Evolutionary conservation across 2,329 filamentous ascomycete species (phyloP).

Genomic region (Calycina marina): DNA sequence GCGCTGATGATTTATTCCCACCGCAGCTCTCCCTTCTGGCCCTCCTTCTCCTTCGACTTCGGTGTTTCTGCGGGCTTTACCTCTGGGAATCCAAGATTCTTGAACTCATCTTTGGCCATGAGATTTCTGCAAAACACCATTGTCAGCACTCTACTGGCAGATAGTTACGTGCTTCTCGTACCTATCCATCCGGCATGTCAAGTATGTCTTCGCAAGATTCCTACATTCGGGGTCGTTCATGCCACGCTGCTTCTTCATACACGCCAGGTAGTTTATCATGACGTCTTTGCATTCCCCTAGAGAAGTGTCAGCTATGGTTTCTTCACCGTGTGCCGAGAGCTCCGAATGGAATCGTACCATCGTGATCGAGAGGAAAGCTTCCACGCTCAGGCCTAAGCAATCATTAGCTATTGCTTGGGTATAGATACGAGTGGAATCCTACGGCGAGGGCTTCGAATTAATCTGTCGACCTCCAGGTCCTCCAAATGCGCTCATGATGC

Average conservation of each 20-base stretch:
- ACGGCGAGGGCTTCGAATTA: conserved; percentile 56
- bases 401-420: conserved; percentile 2
- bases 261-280: conserved; percentile 74
- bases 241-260: conserved; percentile 71
- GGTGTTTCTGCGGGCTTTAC: conserved; percentile 15
- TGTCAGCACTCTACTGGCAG: conserved; percentile 1
- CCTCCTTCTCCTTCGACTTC: conserved; percentile 11
- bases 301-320: too few relatives aligned
- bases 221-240: conserved; percentile 80
- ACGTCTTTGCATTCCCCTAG: conserved; percentile 83
- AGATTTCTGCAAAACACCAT: conserved; percentile 49
- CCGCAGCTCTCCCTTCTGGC: conserved; percentile 17
- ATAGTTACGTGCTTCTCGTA: conserved; percentile 29
- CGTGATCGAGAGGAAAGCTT: conserved; percentile 92
- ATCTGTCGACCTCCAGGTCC: conserved; percentile 51
- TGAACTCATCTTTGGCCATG: conserved; percentile 92
- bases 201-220: conserved; percentile 71
- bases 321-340: too few relatives aligned
- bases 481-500: conserved; percentile 52
- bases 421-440: conserved; percentile 23
- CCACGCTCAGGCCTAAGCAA: conserved; percentile 64
- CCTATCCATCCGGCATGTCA: conserved; percentile 90
- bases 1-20: conserved; percentile 8
- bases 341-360: conserved; percentile 46
- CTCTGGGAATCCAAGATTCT: conserved; percentile 66